Percentiles rank a stretch among this genome's conserved stretches.
These are phyloP conservation scores for Backusella circina DNA, from an alignment of 192 early-diverging fungal species.

Conservation along the genomic window DNA sequence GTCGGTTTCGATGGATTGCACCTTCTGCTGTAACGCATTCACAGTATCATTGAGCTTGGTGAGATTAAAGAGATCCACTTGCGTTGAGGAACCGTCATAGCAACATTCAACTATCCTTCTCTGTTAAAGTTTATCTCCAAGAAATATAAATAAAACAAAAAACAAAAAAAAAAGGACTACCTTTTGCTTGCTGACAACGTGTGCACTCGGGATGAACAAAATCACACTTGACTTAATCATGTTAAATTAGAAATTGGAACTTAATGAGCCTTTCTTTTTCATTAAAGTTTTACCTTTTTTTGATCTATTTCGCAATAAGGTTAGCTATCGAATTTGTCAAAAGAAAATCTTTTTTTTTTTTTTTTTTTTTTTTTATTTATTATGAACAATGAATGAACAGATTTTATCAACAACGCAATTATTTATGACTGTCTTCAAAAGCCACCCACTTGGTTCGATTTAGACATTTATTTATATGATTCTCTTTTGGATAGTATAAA, in stretches of 20 bases:
- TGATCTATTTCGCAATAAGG: slow-evolving; percentile 3
- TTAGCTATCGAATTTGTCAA: background rate
- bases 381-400: too few species aligned
- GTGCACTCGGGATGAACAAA: slow-evolving; percentile 29
- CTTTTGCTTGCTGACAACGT: slow-evolving; percentile 22
- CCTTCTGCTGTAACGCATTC: background rate
- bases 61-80: slow-evolving; percentile 34
- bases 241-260: background rate
- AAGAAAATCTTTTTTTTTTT: background rate
- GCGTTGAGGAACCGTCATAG: slow-evolving; percentile 27
- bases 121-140: background rate
- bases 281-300: slow-evolving; percentile 22
- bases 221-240: slow-evolving; percentile 32
- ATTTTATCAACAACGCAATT: too few species aligned
- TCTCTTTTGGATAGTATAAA: background rate
- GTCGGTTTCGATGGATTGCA: slow-evolving; percentile 14
- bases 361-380: too few species aligned
- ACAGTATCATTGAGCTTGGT: slow-evolving; percentile 23
- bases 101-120: slow-evolving; percentile 24
- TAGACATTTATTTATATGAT: background rate
- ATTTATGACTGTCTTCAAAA: too few species aligned
- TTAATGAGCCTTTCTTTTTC: background rate
- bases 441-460: background rate
- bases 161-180: background rate
- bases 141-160: background rate